Evolutionary conservation across 2,329 filamentous ascomycete species (phyloP), one percentile per base, ranked within the genome.

Genomic region (Fusarium piperis): DNA sequence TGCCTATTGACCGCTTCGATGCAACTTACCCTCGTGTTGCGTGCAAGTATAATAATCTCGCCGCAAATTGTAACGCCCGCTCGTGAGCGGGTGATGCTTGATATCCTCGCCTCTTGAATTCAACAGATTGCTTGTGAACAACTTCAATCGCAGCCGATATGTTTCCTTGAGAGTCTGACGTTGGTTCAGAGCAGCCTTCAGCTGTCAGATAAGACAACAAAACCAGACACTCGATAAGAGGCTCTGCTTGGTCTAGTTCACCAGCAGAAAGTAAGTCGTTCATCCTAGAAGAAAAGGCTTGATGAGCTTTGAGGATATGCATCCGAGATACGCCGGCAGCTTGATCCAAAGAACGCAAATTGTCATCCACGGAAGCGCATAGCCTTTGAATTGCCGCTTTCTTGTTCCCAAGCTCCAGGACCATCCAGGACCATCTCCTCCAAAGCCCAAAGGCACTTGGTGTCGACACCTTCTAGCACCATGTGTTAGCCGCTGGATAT

Each of bases 341-440:
- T 4, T 66, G 65, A 4, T 63, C 56, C 9, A 57, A 26, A 13
- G 41, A 57, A n/a, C 72, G 74, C n/a, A 78, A 38, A 1, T 20
- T 59, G 7, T 78, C 77, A 30, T 84, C 81, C 2, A 79, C 75
- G 0, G 82, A 79, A 0, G 79, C 79, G 71, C 86, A 84, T 10
- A 89, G 76, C 7, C 81, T 80, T 11, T 73, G 71, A 8, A 82
- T 66, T 3, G 85, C 84, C 15, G 76, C 62, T 0, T 72, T 44
- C 11, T 79, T 79, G 20, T 82, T 74, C 1, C 79, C 79, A 10
- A 74, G 75, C 18, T 79, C 80, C 5, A 96, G 81, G n/a, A 89
- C 86, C 70, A 91, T 85, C 91, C 92, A 94, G 1, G 91, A 84
- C 87, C 90, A 93, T 3, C 87, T 86, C 60, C 87, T 86, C 85